Evolutionary conservation across 1,284 basidiomycete species (phyloP).

Genomic region (Pseudozyma thailandica): DNA sequence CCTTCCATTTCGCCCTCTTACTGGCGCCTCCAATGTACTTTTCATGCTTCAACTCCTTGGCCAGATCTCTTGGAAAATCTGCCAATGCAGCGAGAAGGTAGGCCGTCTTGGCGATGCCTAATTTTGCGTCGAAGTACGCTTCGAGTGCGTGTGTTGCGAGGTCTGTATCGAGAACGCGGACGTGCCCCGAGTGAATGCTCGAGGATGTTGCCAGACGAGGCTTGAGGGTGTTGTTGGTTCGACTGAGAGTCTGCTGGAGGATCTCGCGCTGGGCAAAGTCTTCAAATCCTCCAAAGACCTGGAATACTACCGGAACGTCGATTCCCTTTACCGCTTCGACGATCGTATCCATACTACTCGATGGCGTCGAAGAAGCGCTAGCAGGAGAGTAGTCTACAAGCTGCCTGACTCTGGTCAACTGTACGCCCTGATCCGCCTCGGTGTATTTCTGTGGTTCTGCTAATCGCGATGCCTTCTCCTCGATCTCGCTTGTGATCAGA

Average conservation of each 20-base stretch:
- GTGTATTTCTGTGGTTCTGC: conserved; percentile 38
- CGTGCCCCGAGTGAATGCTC: conserved; percentile 54
- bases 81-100: conserved; percentile 23
- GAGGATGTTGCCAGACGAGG: conserved; percentile 15
- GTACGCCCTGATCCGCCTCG: conserved; percentile 25
- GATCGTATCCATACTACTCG: neutral
- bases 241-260: conserved; percentile 30
- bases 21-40: conserved; percentile 39
- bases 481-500: conserved; percentile 42
- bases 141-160: conserved; percentile 9
- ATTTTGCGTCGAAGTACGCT: conserved; percentile 39
- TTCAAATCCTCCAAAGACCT: conserved; percentile 56
- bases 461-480: conserved; percentile 40
- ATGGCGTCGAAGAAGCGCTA: neutral
- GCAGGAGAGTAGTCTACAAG: conserved; percentile 24
- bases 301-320: conserved; percentile 23
- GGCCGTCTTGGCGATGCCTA: conserved; percentile 37
- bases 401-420: conserved; percentile 22
- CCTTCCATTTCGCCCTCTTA: conserved; percentile 39
- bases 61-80: conserved; percentile 35
- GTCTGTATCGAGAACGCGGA: conserved; percentile 18
- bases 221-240: neutral
- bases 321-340: conserved; percentile 4
- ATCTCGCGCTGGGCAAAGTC: conserved; percentile 61
- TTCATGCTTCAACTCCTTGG: conserved; percentile 43